Evolutionary conservation across 306 rosid species (phyloP).

Genomic region (Myrica gale): DNA sequence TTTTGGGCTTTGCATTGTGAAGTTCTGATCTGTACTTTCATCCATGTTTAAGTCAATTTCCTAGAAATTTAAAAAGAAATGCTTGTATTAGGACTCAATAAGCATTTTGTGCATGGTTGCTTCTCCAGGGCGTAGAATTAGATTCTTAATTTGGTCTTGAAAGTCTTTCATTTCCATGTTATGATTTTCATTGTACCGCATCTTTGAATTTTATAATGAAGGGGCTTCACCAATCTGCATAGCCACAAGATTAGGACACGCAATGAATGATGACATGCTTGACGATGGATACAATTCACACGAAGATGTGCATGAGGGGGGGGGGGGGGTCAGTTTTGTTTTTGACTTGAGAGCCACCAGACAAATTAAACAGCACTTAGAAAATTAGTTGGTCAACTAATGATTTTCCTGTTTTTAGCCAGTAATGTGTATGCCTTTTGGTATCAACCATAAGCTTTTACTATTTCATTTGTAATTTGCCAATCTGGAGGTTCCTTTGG

Average conservation of each 20-base stretch:
- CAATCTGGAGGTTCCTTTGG: not conserved
- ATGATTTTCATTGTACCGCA: not conserved
- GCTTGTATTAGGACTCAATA: not conserved
- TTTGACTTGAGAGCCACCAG: not conserved
- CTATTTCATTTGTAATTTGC: not conserved
- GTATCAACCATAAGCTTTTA: not conserved
- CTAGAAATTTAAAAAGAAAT: not conserved
- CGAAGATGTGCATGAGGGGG: not conserved
- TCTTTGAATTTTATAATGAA: not conserved
- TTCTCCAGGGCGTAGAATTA: not conserved
- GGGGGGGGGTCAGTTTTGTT: not conserved
- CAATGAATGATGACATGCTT: not conserved
- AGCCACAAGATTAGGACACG: not conserved
- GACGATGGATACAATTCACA: not conserved
- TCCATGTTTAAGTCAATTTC: not conserved
- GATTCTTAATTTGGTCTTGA: not conserved
- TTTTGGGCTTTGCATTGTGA: slow-evolving; percentile 20
- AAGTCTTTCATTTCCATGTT: not conserved
- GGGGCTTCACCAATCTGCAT: not conserved
- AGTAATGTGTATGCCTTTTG: not conserved
- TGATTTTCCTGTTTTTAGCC: not conserved
- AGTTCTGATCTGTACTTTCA: not conserved
- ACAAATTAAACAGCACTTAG: not conserved
- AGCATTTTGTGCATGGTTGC: not conserved
- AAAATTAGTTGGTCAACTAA: not conserved